Conservation (phyloP, 1,284 basidiomycete genomes). For the Phellopilus nigrolimitatus region DNA sequence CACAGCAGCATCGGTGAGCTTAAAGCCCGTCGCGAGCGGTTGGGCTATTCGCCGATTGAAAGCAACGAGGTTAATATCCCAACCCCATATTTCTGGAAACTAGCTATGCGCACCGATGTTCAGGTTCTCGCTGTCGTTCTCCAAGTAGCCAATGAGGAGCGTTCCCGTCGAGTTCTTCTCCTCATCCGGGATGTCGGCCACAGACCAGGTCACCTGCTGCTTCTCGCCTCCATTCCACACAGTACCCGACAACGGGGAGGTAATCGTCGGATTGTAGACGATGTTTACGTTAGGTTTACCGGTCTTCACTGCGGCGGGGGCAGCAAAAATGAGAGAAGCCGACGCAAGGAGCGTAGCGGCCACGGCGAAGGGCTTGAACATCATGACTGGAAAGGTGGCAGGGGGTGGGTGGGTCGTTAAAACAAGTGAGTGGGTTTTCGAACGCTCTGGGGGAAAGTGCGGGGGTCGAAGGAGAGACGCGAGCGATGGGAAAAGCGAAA, state of each 20-base stretch:
- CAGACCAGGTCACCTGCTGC: constrained; percentile 42
- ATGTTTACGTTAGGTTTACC: constrained; percentile 30
- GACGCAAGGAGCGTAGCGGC: constrained; percentile 26
- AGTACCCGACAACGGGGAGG: constrained; percentile 28
- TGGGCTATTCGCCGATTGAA: constrained; percentile 8
- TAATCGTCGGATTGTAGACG: constrained; percentile 46
- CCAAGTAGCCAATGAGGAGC: constrained; percentile 36
- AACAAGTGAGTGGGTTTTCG: background rate
- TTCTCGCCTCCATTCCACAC: constrained; percentile 35
- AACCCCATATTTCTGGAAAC: background rate
- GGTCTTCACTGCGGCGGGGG: constrained; percentile 26
- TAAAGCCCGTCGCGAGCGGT: constrained; percentile 55
- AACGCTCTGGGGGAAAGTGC: background rate
- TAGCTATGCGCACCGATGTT: constrained; percentile 12
- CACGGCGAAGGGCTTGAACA: constrained; percentile 16
- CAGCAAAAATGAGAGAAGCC: constrained; percentile 26
- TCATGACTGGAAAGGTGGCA: constrained; percentile 19
- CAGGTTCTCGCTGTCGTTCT: constrained; percentile 12
- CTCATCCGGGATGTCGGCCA: constrained; percentile 30
- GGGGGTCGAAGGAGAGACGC: constrained; percentile 1
- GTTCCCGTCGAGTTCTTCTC: constrained; percentile 28
- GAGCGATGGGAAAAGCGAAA: background rate
- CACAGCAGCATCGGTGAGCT: constrained; percentile 44
- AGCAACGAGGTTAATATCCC: background rate
- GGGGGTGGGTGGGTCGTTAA: background rate